Base-by-base conservation (phyloP, 495 filamentous ascomycete species). In the Trichoderma parareesei region DNA sequence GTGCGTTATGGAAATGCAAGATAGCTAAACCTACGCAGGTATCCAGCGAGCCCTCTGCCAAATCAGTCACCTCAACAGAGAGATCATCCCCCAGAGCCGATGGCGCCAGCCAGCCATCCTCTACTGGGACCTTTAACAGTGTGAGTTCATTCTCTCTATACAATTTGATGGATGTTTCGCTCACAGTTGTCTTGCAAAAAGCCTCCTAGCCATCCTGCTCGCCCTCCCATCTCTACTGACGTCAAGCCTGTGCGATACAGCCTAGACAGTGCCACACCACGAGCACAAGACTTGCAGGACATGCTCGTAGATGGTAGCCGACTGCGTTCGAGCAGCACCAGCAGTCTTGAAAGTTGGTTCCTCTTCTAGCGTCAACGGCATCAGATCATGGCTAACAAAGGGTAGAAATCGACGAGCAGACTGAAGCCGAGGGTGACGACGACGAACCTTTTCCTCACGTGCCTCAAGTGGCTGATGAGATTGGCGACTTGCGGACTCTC, bases 241-340 rank as follows among this genome's bases (percentile, higher is more conserved):
- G 77, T 94, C 20, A 78, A 85, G 40, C 85, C 85, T 16, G 77
- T 78, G n/a, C 77, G 77, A 43, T 88, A 85, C 68, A 84, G 81
- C 70, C 73, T 84, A 20, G 89, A 95, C 55, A 80, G 83, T 68
- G 84, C 86, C 48, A 97, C 92, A 14, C 92, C 92, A 2, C 84
- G 89, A 65, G 92, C 92, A 11, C 91, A 95, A 70, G 93, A 88
- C 55, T 77, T 91, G 61, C 88, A 93, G 61, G 86, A 87, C 20
- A 71, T 81, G 16, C 66, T 84, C 46, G 73, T 76, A 9, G 83
- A 83, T 41, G 38, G 72, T 16, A 67, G 75, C 10, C 78, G 73
- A 43, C 61, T 78, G 41, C 73, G 80, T 18, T 79, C 82, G 7
- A 80, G 76, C 65, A 82, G 79, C 60, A 71, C 82, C 49, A 84